Evolutionary conservation across 176 grass and related monocot genomes (phyloP).

Genomic region (Thalia dealbata): DNA sequence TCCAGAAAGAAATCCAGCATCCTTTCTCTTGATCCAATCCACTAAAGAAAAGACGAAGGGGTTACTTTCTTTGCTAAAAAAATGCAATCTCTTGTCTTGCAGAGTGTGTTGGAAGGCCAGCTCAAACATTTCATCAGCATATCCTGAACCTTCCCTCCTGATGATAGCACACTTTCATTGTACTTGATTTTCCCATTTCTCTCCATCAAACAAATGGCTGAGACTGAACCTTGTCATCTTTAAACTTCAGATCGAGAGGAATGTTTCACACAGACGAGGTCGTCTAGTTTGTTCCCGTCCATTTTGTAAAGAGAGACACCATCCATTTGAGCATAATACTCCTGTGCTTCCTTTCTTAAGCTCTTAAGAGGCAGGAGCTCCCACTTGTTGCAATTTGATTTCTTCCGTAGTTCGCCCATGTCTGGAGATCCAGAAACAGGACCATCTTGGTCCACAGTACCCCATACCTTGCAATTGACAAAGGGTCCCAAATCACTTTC

Average conservation of each 20-base stretch:
- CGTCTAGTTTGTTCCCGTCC: constrained; percentile 92
- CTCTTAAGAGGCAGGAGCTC: constrained; percentile 58
- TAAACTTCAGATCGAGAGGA: not conserved
- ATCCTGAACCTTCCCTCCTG: not conserved
- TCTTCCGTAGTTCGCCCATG: constrained; percentile 54
- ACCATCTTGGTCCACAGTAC: constrained; percentile 42
- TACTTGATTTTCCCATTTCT: not conserved
- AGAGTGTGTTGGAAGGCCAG: not conserved
- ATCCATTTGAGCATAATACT: constrained; percentile 62
- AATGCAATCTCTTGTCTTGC: not conserved
- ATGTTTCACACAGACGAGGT: constrained; percentile 88
- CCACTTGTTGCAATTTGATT: constrained; percentile 79
- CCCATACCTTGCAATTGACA: constrained; percentile 92
- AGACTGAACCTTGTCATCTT: not conserved
- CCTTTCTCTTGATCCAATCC: not conserved
- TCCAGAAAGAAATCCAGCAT: not conserved
- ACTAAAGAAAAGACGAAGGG: not conserved
- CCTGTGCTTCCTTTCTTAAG: constrained; percentile 67
- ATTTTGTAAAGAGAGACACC: constrained; percentile 76
- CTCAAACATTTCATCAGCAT: not conserved
- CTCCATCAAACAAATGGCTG: not conserved
- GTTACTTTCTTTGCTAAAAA: not conserved
- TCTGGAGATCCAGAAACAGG: constrained; percentile 67
- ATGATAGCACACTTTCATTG: not conserved
- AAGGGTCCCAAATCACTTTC: constrained; percentile 40